Evolutionary conservation across 2,329 filamentous ascomycete species (phyloP).

Genomic region (Aspergillus sp.): DNA sequence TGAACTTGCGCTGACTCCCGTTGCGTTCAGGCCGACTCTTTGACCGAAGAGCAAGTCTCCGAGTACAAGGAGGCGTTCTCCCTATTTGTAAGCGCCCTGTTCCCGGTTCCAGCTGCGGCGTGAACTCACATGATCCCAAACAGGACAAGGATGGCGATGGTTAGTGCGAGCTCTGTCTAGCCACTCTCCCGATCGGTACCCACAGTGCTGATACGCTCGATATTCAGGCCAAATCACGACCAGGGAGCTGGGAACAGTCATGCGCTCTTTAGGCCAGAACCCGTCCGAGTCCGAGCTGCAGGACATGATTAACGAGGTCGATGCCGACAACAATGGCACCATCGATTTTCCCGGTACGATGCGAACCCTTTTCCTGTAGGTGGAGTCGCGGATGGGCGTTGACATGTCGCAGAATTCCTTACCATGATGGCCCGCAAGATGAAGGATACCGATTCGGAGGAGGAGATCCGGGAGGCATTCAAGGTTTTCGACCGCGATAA

Average conservation of each 20-base stretch:
- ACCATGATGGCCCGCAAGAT: slow-evolving; percentile 94
- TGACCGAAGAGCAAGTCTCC: slow-evolving; percentile 99
- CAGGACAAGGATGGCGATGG: slow-evolving; percentile 88
- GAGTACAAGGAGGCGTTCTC: slow-evolving; percentile 99
- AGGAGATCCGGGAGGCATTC: slow-evolving; percentile 83
- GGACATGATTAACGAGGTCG: slow-evolving; percentile 92
- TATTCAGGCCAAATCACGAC: slow-evolving; percentile 74
- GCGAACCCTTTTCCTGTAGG: background rate
- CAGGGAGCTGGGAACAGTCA: slow-evolving; percentile 81
- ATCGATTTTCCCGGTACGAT: slow-evolving; percentile 75
- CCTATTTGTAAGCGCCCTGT: slow-evolving; percentile 73
- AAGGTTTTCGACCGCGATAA: slow-evolving; percentile 87
- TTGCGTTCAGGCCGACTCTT: slow-evolving; percentile 71
- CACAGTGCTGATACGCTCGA: slow-evolving; percentile 2
- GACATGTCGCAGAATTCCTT: slow-evolving; percentile 58
- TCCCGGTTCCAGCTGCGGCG: slow-evolving; percentile 2
- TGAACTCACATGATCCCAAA: slow-evolving; percentile 15
- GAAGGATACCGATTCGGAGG: slow-evolving; percentile 87
- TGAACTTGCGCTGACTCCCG: slow-evolving; percentile 15
- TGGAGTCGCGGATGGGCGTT: slow-evolving; percentile 2
- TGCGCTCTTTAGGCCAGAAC: slow-evolving; percentile 84
- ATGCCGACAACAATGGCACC: slow-evolving; percentile 85
- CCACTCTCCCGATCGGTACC: background rate
- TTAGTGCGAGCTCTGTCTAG: slow-evolving; percentile 43
- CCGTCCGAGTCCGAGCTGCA: slow-evolving; percentile 82